These are phyloP conservation scores for Salicornia ramosissima DNA, from an alignment of 148 eudicot species.

Conservation along the genomic window DNA sequence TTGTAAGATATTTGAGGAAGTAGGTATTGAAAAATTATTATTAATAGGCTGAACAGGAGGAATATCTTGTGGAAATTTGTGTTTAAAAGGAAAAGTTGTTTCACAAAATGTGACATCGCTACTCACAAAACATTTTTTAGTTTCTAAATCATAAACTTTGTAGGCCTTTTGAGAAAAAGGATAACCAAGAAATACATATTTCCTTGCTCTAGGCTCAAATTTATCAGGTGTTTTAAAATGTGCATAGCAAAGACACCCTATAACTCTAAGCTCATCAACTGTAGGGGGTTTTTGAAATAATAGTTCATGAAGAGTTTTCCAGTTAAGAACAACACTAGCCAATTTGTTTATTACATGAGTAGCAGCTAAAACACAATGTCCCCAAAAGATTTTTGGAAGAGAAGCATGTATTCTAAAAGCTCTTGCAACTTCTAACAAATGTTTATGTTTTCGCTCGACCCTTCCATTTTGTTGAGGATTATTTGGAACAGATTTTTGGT, in stretches of 20 bases:
- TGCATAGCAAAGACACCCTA: background rate
- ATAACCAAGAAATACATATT: background rate
- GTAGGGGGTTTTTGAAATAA: background rate
- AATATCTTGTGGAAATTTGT: background rate
- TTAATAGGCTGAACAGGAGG: too few species aligned
- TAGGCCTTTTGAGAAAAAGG: background rate
- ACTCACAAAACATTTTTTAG: background rate
- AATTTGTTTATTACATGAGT: background rate
- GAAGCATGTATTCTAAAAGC: background rate
- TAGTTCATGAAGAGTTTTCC: background rate
- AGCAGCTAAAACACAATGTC: background rate
- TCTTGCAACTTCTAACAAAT: too few species aligned
- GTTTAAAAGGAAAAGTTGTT: background rate
- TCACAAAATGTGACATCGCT: background rate
- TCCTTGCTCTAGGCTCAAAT: background rate
- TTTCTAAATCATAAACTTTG: background rate
- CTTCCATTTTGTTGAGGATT: slow-evolving; percentile 5
- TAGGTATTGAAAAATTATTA: too few species aligned
- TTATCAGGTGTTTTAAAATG: background rate
- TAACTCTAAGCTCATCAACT: background rate
- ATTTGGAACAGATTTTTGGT: background rate
- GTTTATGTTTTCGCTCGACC: background rate
- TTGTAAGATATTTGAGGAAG: too few species aligned
- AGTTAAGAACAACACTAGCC: background rate
- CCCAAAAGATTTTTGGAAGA: too few species aligned